These are phyloP conservation scores for Pistacia integerrima DNA, from an alignment of 345 rosid genomes.

Conservation along the genomic window DNA sequence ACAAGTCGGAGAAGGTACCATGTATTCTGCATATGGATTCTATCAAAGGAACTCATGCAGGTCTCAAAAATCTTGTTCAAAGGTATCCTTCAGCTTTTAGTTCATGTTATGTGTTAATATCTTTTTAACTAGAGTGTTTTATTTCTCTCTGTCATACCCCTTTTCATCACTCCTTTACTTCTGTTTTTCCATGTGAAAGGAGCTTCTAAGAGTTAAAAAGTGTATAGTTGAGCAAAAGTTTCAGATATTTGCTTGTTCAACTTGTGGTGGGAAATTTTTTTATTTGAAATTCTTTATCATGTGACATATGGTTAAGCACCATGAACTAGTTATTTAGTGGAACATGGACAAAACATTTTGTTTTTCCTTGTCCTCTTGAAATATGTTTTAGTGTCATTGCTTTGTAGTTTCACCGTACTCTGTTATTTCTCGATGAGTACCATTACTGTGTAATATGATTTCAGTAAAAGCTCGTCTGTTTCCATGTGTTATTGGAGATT, in stretches of 20 bases:
- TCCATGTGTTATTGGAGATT: not conserved
- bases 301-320: not conserved
- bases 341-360: no score
- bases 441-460: not conserved
- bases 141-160: constrained; percentile 8
- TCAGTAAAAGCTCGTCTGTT: not conserved
- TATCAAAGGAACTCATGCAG: constrained; percentile 92
- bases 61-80: constrained; percentile 89
- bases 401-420: not conserved
- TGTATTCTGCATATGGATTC: constrained; percentile 99
- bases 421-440: not conserved
- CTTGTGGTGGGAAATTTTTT: not conserved
- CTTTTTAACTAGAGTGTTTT: not conserved
- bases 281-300: not conserved
- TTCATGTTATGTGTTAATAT: not conserved
- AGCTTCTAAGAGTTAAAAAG: not conserved
- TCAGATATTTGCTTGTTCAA: not conserved
- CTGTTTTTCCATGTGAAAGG: not conserved
- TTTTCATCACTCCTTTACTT: not conserved
- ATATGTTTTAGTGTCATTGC: not conserved
- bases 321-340: not conserved
- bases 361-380: not conserved
- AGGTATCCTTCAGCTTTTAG: constrained; percentile 53
- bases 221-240: not conserved
- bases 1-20: constrained; percentile 58